These are phyloP conservation scores for Hypomontagnella monticulosa DNA, from an alignment of 495 filamentous ascomycete genomes.

Conservation along the genomic window DNA sequence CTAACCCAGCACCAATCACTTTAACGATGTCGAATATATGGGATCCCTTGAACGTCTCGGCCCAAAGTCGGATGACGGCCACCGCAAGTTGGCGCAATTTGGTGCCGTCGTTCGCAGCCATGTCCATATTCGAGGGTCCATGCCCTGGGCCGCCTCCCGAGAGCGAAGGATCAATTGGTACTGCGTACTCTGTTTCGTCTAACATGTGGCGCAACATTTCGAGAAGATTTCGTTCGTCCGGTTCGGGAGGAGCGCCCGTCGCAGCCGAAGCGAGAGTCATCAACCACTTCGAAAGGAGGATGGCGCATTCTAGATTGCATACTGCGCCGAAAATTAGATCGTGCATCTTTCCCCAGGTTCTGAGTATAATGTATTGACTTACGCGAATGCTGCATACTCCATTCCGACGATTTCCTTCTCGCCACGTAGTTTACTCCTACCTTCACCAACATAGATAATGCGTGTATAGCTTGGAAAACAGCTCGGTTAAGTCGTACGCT, in stretches of 20 bases:
- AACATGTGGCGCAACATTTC: slow-evolving; percentile 77
- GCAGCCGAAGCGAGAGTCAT: slow-evolving; percentile 56
- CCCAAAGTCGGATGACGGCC: slow-evolving; percentile 72
- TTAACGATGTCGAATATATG: slow-evolving; percentile 75
- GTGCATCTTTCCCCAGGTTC: background rate
- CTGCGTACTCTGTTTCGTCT: slow-evolving; percentile 78
- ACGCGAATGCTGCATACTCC: slow-evolving; percentile 76
- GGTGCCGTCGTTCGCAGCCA: slow-evolving; percentile 55
- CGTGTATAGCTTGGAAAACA: slow-evolving; percentile 74
- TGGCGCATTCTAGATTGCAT: slow-evolving; percentile 75
- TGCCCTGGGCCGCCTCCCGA: slow-evolving; percentile 50
- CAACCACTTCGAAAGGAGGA: slow-evolving; percentile 67
- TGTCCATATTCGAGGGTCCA: slow-evolving; percentile 50
- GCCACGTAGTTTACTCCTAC: slow-evolving; percentile 75
- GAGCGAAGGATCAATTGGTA: slow-evolving; percentile 61
- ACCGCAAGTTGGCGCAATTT: slow-evolving; percentile 69
- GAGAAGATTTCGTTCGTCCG: slow-evolving; percentile 72
- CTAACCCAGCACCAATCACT: slow-evolving; percentile 69
- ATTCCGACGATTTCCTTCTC: slow-evolving; percentile 72
- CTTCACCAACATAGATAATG: slow-evolving; percentile 73
- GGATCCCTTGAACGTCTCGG: slow-evolving; percentile 71
- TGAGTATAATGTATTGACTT: slow-evolving; percentile 35
- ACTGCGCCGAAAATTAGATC: slow-evolving; percentile 49
- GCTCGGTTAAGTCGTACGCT: slow-evolving; percentile 66
- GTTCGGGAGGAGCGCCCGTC: slow-evolving; percentile 53